These are phyloP conservation scores for Colletotrichum eremochloae DNA, from an alignment of 2,329 filamentous ascomycete species.

Conservation along the genomic window DNA sequence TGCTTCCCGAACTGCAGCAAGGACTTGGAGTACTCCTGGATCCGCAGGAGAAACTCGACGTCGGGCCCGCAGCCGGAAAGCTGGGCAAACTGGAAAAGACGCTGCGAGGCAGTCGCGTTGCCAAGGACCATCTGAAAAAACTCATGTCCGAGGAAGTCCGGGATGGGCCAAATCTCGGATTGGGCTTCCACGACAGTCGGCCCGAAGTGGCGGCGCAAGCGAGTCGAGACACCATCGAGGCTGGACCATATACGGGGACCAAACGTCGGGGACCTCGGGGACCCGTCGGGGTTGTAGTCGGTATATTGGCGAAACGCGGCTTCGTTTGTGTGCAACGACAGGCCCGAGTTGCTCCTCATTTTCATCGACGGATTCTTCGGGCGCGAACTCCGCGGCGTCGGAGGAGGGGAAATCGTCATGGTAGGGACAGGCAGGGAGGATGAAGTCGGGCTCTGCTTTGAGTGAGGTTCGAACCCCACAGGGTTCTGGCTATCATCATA, in stretches of 20 bases:
- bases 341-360: constrained; percentile 61
- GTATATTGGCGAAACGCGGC: constrained; percentile 60
- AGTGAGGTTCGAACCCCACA: constrained; percentile 2
- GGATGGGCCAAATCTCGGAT: constrained; percentile 48
- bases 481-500: constrained; percentile 15
- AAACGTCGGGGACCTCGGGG: constrained; percentile 47
- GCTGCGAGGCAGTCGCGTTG: constrained; percentile 60
- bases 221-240: constrained; percentile 42
- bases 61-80: constrained; percentile 61
- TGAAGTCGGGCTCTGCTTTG: constrained; percentile 15
- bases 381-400: constrained; percentile 43
- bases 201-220: constrained; percentile 36
- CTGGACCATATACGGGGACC: constrained; percentile 42
- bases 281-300: constrained; percentile 59
- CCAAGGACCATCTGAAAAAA: constrained; percentile 65
- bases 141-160: constrained; percentile 64
- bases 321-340: constrained; percentile 60
- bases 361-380: constrained; percentile 46
- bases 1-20: constrained; percentile 59
- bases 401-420: constrained; percentile 46
- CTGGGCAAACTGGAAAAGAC: constrained; percentile 64
- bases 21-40: constrained; percentile 60
- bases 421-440: constrained; percentile 16
- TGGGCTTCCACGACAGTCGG: constrained; percentile 25
- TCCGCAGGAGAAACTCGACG: constrained; percentile 65